Percentiles rank a stretch among this genome's conserved stretches.
These are phyloP conservation scores for Debaryomycetaceae sp. DNA, from an alignment of 1,139 yeast species.

Conservation along the genomic window DNA sequence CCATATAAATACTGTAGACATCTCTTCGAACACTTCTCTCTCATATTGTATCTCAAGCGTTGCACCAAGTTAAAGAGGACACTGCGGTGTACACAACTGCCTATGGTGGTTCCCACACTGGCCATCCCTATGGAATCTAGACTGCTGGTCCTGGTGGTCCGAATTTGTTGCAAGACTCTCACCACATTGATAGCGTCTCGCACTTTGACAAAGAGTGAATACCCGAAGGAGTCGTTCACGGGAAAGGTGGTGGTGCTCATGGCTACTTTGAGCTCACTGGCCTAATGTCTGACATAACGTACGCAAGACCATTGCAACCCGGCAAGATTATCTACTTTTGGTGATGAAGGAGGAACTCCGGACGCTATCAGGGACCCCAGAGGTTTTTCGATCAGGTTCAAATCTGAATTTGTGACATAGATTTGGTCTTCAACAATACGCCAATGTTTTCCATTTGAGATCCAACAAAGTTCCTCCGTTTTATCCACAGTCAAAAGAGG, in stretches of 20 bases:
- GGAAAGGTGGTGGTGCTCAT: constrained; percentile 62
- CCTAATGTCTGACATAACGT: constrained; percentile 48
- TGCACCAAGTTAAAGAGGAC: constrained; percentile 9
- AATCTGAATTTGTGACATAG: constrained; percentile 57
- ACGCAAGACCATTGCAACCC: constrained; percentile 43
- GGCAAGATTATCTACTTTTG: constrained; percentile 57
- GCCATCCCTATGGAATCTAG: constrained; percentile 25
- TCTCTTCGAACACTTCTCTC: neutral
- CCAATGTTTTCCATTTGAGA: constrained; percentile 58
- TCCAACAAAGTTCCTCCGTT: constrained; percentile 55
- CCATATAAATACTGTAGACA: too few species aligned
- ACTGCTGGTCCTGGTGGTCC: constrained; percentile 47
- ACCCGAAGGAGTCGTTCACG: constrained; percentile 64
- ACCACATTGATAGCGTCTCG: constrained; percentile 51
- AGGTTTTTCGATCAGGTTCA: constrained; percentile 53
- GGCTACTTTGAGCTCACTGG: constrained; percentile 59
- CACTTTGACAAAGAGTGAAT: constrained; percentile 60
- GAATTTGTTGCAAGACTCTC: constrained; percentile 51
- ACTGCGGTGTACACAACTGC: constrained; percentile 24
- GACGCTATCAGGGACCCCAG: constrained; percentile 60
- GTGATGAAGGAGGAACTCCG: constrained; percentile 55
- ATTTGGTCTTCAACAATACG: constrained; percentile 60
- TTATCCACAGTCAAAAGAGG: constrained; percentile 68
- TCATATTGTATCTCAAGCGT: too few species aligned
- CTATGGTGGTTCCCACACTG: constrained; percentile 22